These are phyloP conservation scores for Nakaseomyces bracarensis DNA, from an alignment of 1,139 yeast genomes.

Conservation along the genomic window DNA sequence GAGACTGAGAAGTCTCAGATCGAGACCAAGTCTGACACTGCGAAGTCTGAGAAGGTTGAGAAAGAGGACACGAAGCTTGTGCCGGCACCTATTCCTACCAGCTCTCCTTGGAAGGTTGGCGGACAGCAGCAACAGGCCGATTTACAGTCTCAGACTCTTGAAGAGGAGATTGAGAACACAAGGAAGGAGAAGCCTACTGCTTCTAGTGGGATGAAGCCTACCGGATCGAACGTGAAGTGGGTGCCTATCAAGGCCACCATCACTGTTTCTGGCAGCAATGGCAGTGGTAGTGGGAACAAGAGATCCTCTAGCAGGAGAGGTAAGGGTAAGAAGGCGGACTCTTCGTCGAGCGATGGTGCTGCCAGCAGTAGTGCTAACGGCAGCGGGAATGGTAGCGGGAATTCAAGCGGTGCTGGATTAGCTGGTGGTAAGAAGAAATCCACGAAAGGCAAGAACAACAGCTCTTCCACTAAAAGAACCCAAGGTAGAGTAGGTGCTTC, in stretches of 20 bases:
- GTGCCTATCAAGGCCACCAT: conserved; percentile 78
- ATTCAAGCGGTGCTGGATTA: no score
- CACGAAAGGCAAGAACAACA: neutral
- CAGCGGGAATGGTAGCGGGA: neutral
- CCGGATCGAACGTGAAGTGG: conserved; percentile 53
- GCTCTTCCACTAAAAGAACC: neutral
- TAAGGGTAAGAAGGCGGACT: conserved; percentile 6
- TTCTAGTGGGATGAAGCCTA: neutral
- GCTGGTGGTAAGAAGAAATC: neutral
- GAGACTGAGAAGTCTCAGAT: neutral
- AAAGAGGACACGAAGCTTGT: conserved; percentile 37
- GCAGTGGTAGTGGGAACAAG: neutral
- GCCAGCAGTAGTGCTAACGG: neutral
- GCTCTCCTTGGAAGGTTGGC: conserved; percentile 56
- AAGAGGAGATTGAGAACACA: conserved; percentile 5
- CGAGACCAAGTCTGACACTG: no score
- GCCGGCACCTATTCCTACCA: conserved; percentile 71
- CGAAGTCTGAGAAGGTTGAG: conserved; percentile 13
- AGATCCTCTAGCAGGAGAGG: neutral
- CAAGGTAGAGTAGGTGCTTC: neutral
- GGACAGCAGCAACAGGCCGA: neutral
- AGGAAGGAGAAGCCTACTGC: conserved; percentile 3
- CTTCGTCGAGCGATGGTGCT: neutral
- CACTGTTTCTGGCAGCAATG: conserved; percentile 19
- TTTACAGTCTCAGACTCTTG: neutral